Evolutionary conservation across 2,329 filamentous ascomycete genomes (phyloP).

Genomic region (Aphanocladium album): DNA sequence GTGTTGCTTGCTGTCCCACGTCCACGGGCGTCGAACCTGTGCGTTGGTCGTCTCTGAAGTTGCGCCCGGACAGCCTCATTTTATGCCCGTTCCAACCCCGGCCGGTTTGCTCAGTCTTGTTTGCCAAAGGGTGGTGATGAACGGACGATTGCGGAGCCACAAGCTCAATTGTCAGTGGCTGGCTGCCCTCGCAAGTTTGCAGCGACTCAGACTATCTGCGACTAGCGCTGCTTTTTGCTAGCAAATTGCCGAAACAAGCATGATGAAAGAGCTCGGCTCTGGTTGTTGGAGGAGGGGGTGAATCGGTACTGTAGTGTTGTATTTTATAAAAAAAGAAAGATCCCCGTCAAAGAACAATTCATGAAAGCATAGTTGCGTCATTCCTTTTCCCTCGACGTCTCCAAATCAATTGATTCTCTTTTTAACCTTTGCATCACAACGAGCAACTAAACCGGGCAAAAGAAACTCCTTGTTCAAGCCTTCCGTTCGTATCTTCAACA

Average conservation of each 20-base stretch:
- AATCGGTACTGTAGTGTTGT: neutral
- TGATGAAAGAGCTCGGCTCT: neutral
- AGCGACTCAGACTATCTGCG: neutral
- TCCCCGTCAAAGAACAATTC: neutral
- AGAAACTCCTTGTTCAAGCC: neutral
- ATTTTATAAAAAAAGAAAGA: neutral
- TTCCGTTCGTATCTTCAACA: neutral
- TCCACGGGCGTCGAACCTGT: no score
- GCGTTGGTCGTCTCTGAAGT: no score
- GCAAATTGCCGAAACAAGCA: neutral
- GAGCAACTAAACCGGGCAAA: neutral
- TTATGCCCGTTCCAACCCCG: no score
- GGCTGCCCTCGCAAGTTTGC: no score
- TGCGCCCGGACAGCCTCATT: no score
- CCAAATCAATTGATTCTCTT: neutral
- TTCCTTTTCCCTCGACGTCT: neutral
- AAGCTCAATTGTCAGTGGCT: no score
- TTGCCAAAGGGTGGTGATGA: no score
- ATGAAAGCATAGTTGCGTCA: neutral
- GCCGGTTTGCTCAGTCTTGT: no score
- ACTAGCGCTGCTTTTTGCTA: neutral
- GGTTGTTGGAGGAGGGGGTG: neutral
- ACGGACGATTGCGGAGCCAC: no score
- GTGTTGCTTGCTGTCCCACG: no score
- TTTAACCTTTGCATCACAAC: neutral